Base-by-base conservation (phyloP, 1,284 basidiomycete genomes). In the Puccinia coronata region DNA sequence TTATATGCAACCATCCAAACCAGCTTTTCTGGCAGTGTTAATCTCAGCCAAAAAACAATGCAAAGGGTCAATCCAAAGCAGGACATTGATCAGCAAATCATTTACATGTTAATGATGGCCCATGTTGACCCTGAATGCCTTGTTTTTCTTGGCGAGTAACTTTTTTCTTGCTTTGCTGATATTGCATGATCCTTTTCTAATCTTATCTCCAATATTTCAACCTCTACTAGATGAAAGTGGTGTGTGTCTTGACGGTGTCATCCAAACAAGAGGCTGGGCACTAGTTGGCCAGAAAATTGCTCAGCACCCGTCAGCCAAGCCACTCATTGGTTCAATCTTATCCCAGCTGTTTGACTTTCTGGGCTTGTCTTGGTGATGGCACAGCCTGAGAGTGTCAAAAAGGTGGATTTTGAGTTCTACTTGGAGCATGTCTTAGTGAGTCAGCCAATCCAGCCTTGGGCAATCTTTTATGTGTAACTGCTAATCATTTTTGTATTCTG, bases 211-310 rank as follows among this genome's bases (percentile, higher is more conserved):
- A 16, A 43, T 43, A 6, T 43, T n/a, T n/a, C n/a, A n/a, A n/a
- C n/a, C n/a, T n/a, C n/a, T n/a, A n/a, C 20, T 18, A 72, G 70
- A 72, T 72, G 70, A 72, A n/a, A n/a, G 41, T 49, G 70, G 70
- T 31, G 34, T 72, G 1, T 72, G 23, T 6, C 34, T 18, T 11
- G 49, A 72, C n/a, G 51, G 34, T 8, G 70, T 72, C 20, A 3
- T 49, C 23, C 20, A 31, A 3, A 71, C 69, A 6, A 12, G 28
- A 49, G 69, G 69, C 4, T 71, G 69, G 69, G 70, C 70, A 5
- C 47, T 23, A 72, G 20, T 31, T n/a, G 70, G 70, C 11, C 4
- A 72, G 28, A 23, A 34, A 6, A 72, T 49, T 34, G 11, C 2
- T 23, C 5, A 31, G 47, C 14, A 23, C 25, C 41, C 5, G 8